Evolutionary conservation across 1,284 basidiomycete species (phyloP).

Genomic region (Agroathelia rolfsii): DNA sequence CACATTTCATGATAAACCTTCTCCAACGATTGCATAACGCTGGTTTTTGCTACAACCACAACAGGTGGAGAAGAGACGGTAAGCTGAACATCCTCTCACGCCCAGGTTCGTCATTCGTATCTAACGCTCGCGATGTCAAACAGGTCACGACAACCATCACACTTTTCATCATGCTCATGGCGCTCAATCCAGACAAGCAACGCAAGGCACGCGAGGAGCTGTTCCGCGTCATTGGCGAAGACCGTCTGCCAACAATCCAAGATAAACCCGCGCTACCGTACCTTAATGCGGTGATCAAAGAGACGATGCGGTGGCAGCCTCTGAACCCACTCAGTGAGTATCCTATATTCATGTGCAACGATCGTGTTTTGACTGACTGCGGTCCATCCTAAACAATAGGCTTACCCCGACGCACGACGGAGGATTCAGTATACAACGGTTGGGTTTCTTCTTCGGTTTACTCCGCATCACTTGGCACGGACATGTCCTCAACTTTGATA

Average conservation of each 20-base stretch:
- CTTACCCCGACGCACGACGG: slow-evolving; percentile 6
- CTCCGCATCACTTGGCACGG: slow-evolving; percentile 16
- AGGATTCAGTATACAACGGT: slow-evolving; percentile 8
- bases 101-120: too few species aligned
- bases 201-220: slow-evolving; percentile 22
- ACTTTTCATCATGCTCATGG: slow-evolving; percentile 27
- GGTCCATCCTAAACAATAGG: too few species aligned
- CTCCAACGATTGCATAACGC: too few species aligned
- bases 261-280: slow-evolving; percentile 27
- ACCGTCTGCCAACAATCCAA: slow-evolving; percentile 20
- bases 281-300: slow-evolving; percentile 26
- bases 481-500: slow-evolving; percentile 22
- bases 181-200: slow-evolving; percentile 22
- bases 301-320: slow-evolving; percentile 9
- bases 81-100: too few species aligned
- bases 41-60: too few species aligned
- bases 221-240: slow-evolving; percentile 25
- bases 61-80: too few species aligned
- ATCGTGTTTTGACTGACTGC: too few species aligned
- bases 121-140: too few species aligned
- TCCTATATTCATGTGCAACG: too few species aligned
- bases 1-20: background rate
- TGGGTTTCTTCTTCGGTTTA: background rate
- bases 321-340: too few species aligned
- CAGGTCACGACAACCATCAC: too few species aligned